Conservation (phyloP, 352 stramenopile species). For the Phytophthora pseudosyringae region DNA sequence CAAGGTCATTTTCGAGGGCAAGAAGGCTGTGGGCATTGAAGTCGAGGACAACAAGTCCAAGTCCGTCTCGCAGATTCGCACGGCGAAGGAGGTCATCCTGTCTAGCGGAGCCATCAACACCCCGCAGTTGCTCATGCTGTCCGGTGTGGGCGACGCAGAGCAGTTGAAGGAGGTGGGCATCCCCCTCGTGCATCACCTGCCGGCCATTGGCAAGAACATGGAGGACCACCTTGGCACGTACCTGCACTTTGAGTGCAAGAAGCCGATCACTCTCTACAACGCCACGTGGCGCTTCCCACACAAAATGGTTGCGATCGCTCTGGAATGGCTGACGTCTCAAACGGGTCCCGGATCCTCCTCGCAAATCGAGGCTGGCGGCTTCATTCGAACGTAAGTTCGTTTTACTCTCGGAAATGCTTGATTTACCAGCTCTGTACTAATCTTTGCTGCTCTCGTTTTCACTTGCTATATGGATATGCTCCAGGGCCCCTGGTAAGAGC, state of each 20-base stretch:
- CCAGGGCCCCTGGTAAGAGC: constrained; percentile 59
- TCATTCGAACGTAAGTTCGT: constrained; percentile 71
- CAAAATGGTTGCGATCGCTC: constrained; percentile 78
- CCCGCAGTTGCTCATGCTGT: constrained; percentile 84
- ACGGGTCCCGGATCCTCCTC: constrained; percentile 68
- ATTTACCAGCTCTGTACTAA: neutral
- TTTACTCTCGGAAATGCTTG: neutral
- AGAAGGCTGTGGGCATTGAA: constrained; percentile 69
- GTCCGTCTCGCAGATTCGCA: constrained; percentile 43
- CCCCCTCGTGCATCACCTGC: constrained; percentile 74
- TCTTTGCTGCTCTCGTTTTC: neutral
- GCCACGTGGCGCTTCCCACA: constrained; percentile 83
- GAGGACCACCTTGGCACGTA: constrained; percentile 87
- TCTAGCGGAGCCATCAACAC: constrained; percentile 87
- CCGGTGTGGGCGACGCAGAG: constrained; percentile 71
- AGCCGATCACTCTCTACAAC: constrained; percentile 90
- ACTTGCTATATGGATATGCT: neutral
- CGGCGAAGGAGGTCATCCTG: constrained; percentile 86
- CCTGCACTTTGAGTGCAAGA: constrained; percentile 83
- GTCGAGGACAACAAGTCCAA: constrained; percentile 69
- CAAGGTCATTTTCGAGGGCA: constrained; percentile 80
- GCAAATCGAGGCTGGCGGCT: constrained; percentile 81
- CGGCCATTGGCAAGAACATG: constrained; percentile 82
- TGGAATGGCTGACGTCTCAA: constrained; percentile 76
- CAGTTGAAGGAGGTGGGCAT: constrained; percentile 74